A percentile compares a stretch with the other conserved stretches of the same genome.
phyloP scores from a whole-genome alignment of 2,329 filamentous ascomycete genomes.

The Botryotinia globosa region DNA sequence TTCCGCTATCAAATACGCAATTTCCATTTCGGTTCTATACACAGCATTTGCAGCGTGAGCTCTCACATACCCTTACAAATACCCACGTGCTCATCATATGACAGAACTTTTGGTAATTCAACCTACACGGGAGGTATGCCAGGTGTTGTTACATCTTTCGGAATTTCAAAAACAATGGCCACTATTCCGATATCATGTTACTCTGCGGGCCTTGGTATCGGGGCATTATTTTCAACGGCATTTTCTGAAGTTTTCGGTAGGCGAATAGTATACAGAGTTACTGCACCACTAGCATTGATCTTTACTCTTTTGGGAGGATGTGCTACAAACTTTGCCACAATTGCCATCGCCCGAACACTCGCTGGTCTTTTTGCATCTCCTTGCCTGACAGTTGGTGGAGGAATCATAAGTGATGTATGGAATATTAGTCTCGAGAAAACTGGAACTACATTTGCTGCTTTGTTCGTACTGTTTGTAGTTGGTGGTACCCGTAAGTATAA shows the following conservation, averaged over 20 bases:
- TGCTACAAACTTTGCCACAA: conserved; percentile 7
- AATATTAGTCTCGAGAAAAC: conserved; percentile 21
- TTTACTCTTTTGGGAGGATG: conserved; percentile 21
- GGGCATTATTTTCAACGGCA: conserved; percentile 21
- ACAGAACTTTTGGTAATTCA: conserved; percentile 20
- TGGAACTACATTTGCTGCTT: conserved; percentile 19
- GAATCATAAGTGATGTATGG: conserved; percentile 24
- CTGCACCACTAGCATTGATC: conserved; percentile 18
- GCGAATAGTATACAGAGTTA: conserved; percentile 17
- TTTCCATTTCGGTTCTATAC: conserved; percentile 9
- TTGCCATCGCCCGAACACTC: conserved; percentile 19
- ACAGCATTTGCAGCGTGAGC: conserved; percentile 17
- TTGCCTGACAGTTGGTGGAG: conserved; percentile 17
- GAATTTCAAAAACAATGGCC: conserved; percentile 15
- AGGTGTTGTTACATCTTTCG: conserved; percentile 8
- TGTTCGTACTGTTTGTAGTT: conserved; percentile 19
- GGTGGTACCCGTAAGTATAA: conserved; percentile 15
- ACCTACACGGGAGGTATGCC: conserved; percentile 21
- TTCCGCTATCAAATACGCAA: background rate
- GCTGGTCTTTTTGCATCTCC: conserved; percentile 21
- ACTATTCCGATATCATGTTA: conserved; percentile 22
- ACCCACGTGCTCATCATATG: conserved; percentile 7
- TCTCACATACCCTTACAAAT: too few species aligned
- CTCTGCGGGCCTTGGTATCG: conserved; percentile 21
- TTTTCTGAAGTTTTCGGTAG: conserved; percentile 22